These are phyloP conservation scores for Termitomyces sp. DNA, from an alignment of 768 basidiomycete genomes.

Conservation along the genomic window DNA sequence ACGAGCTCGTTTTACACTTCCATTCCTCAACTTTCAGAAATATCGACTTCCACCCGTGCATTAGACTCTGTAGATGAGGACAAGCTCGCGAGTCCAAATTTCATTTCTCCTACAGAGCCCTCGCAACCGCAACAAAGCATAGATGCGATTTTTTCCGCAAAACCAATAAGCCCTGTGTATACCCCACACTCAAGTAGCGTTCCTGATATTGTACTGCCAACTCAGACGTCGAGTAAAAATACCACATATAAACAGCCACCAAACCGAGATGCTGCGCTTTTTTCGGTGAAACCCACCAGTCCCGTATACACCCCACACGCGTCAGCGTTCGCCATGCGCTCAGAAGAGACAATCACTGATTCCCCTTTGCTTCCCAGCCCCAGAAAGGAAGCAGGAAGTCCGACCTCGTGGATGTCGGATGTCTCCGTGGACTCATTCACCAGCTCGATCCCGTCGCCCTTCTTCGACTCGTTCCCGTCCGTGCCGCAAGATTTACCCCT, in stretches of 20 bases:
- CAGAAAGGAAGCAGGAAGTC: constrained; percentile 17
- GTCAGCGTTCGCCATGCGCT: constrained; percentile 10
- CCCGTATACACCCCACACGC: constrained; percentile 9
- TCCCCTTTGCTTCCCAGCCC: constrained; percentile 12
- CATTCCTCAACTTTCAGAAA: constrained; percentile 2
- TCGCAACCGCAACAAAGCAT: not conserved
- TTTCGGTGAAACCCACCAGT: constrained; percentile 5
- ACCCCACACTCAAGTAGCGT: not conserved
- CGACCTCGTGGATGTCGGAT: constrained; percentile 43
- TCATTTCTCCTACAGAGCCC: not conserved
- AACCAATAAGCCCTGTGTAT: constrained; percentile 15
- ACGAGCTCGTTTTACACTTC: constrained; percentile 12
- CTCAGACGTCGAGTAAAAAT: not conserved
- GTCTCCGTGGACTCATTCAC: constrained; percentile 32
- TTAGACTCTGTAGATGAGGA: constrained; percentile 9
- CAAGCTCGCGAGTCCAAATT: constrained; percentile 9
- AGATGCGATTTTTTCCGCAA: constrained; percentile 8
- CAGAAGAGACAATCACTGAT: constrained; percentile 12
- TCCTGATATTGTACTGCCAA: not conserved
- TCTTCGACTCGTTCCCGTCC: constrained; percentile 66
- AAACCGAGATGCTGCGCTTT: not conserved
- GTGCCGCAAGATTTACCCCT: constrained; percentile 50
- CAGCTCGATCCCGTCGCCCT: constrained; percentile 35
- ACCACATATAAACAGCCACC: not conserved
- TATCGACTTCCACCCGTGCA: not conserved